Conservation (phyloP, 2,329 filamentous ascomycete species). For the Lasiodiplodia citricola region DNA sequence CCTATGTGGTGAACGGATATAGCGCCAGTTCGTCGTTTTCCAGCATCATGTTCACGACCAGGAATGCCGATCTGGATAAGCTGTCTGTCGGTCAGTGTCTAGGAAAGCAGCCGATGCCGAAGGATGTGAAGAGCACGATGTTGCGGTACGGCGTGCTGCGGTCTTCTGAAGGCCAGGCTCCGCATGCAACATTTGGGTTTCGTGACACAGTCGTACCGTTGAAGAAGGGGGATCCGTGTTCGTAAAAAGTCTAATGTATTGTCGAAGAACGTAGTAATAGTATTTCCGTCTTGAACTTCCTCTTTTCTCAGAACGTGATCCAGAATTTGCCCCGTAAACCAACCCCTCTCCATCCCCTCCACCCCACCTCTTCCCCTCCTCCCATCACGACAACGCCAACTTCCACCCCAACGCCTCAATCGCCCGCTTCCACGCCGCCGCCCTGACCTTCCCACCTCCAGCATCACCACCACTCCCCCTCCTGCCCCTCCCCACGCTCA, state of each 20-base stretch:
- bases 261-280: too few relatives aligned
- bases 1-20: not conserved
- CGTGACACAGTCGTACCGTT: not conserved
- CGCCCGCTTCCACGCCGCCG: too few relatives aligned
- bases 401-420: too few relatives aligned
- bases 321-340: too few relatives aligned
- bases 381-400: too few relatives aligned
- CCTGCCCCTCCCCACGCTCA: too few relatives aligned
- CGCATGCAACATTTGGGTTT: not conserved
- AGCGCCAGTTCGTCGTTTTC: conserved; percentile 7
- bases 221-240: not conserved
- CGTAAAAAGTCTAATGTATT: not conserved
- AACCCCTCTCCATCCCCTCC: too few relatives aligned
- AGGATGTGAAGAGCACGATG: not conserved
- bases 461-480: too few relatives aligned
- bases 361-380: too few relatives aligned
- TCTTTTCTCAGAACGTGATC: too few relatives aligned
- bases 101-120: not conserved
- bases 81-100: not conserved
- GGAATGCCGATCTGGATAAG: not conserved
- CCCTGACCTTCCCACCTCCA: too few relatives aligned
- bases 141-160: not conserved
- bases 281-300: too few relatives aligned
- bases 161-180: not conserved
- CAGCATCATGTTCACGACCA: not conserved